Base-by-base conservation (phyloP, 2,329 filamentous ascomycete genomes). In the Stagonosporopsis cucurbitacearum region DNA sequence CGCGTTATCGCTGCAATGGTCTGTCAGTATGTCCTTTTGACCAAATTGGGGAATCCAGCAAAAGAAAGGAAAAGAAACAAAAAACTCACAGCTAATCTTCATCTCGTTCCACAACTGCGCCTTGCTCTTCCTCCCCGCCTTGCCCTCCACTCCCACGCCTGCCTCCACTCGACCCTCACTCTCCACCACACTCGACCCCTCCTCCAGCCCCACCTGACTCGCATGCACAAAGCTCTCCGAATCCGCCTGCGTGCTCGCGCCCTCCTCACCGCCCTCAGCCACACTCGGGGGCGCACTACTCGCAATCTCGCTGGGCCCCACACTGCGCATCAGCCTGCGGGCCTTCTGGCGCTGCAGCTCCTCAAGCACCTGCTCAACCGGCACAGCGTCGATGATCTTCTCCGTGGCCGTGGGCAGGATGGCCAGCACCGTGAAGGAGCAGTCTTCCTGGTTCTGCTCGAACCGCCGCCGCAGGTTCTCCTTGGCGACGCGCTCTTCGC, bases 391-490 rank as follows among this genome's bases (percentile, higher is more conserved):
- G 69, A 97, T 82, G 67, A 99, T 89, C 73, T 96, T 94, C 64
- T 95, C 87, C 22, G 93, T 93, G 6, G 92, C 91, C 30, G 94
- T 96, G 4, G 95, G 95, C 9, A 99, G 84, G 51, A 99, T 86
- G 26, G 94, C 95, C n/a, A 98, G 87, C 40, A 98, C 92, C 33
- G 95, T 99, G 75, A 96, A 97, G 43, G 94, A 97, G 79, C 95
- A 99, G 78, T 99, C 95, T 74, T 96, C 94, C 75, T 99, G 95
- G 77, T 99, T 99, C 78, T 99, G 95, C 76, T 98, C 92, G 79
- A 99, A 99, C 71, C 95, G 90, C 56, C 95, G 90, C 47, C 93
- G 92, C 59, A 99, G 85, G 77, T 99, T 99, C 80, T 99, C 95
- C 75, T 94, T 93, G 48, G 94, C 91, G 74, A 97, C 96, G 70